phyloP scores from a whole-genome alignment of 371 early-diverging fungal species.

The Dinochytrium kinnereticum region DNA sequence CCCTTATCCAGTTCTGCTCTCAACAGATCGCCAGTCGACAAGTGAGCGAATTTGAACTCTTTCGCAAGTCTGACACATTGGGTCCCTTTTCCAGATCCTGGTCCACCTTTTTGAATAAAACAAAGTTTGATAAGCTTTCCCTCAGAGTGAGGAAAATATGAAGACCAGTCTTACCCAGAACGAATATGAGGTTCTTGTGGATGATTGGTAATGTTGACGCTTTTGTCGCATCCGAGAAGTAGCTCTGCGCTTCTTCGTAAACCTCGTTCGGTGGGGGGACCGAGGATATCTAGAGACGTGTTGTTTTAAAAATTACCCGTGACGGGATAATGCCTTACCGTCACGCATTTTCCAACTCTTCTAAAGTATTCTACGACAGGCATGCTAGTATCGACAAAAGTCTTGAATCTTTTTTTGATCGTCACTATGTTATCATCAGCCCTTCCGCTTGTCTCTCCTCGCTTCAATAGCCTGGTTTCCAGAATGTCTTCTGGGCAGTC shows the following conservation, averaged over 20 bases:
- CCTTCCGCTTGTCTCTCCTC: constrained; percentile 65
- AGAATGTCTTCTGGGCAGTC: constrained; percentile 57
- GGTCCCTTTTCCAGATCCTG: constrained; percentile 51
- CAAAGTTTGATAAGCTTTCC: constrained; percentile 12
- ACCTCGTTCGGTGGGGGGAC: constrained; percentile 35
- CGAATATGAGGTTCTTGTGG: constrained; percentile 40
- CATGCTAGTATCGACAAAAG: constrained; percentile 56
- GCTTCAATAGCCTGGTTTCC: constrained; percentile 57
- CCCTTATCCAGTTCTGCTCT: constrained; percentile 60
- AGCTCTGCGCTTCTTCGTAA: constrained; percentile 22
- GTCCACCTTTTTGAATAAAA: constrained; percentile 35
- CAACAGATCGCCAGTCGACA: constrained; percentile 68
- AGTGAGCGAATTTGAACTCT: constrained; percentile 58
- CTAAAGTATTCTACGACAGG: constrained; percentile 64
- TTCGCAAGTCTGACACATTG: constrained; percentile 53
- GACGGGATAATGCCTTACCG: constrained; percentile 30
- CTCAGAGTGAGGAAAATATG: neutral
- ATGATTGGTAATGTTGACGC: constrained; percentile 29
- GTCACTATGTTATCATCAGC: constrained; percentile 67
- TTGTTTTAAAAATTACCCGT: neutral
- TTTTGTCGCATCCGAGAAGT: constrained; percentile 19
- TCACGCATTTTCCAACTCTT: constrained; percentile 45
- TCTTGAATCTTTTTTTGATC: constrained; percentile 60
- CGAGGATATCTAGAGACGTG: constrained; percentile 36
- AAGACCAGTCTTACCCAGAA: constrained; percentile 48